Evolutionary conservation across 2,329 filamentous ascomycete genomes (phyloP), one percentile per base, ranked within the genome.

Genomic region (Clonostachys chloroleuca): DNA sequence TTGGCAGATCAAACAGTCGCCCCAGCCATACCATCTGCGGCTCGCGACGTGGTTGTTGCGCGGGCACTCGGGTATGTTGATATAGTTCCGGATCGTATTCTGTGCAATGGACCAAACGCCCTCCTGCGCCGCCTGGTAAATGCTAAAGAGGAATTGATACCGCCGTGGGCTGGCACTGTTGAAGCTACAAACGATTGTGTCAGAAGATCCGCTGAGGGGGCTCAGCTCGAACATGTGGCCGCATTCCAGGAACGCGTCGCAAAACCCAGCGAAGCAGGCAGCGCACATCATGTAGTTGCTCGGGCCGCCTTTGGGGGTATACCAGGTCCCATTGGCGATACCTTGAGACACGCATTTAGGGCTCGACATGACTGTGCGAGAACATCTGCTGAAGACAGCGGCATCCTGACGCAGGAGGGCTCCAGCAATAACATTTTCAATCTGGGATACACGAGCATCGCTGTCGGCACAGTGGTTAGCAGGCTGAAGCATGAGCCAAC

Each of bases 1-100:
- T 5, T 63, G 49, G 16, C 67, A 70, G 7, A 64, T 59, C 6
- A 65, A 49, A 3, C 56, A 59, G 6, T 63, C 60, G 3, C 47
- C 49, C 47, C 66, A 66, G 20, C 66, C 67, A 55, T 61, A 68
- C 66, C 66, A 69, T 12, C 17, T 55, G 3, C 52, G 50, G 20
- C 60, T 56, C 5, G 52, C 54, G 12, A 47, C 51, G 10, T 56
- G 50, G 4, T 56, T 46, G n/a, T 61, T 51, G 2, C 62, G 55
- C 3, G 61, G 57, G n/a, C 66, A 69, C 0, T 46, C 40, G 1
- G 54, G 51, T 0, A 67, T 51, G 1, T 43, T 40, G 3, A 61
- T 56, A 52, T 62, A 67, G 24, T 54, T 59, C 14, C 44, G 55
- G 4, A 66, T 53, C n/a, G 55, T 59, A 45, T 57, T 55, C 2